These are phyloP conservation scores for Colletotrichum tofieldiae DNA, from an alignment of 2,329 filamentous ascomycete species.

Conservation along the genomic window DNA sequence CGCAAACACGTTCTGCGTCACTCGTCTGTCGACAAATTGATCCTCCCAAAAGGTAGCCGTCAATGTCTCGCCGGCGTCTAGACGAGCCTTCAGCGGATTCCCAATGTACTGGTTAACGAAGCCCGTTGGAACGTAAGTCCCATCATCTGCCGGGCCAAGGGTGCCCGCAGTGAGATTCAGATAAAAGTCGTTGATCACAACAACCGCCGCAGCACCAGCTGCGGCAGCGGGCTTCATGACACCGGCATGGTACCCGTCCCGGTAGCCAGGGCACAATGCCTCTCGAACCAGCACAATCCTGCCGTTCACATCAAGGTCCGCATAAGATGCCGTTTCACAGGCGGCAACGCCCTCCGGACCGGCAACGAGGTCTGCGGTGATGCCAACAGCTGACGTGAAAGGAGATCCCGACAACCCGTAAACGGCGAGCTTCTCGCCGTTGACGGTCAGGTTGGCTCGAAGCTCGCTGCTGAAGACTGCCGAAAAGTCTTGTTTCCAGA, in stretches of 20 bases:
- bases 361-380: slow-evolving; percentile 48
- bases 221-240: slow-evolving; percentile 50
- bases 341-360: slow-evolving; percentile 48
- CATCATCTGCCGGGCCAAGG: slow-evolving; percentile 47
- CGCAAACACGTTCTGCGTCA: slow-evolving; percentile 62
- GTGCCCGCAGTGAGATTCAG: slow-evolving; percentile 51
- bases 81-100: slow-evolving; percentile 48
- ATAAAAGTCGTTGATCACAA: slow-evolving; percentile 51
- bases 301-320: slow-evolving; percentile 46
- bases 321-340: slow-evolving; percentile 49
- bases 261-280: slow-evolving; percentile 49
- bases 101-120: slow-evolving; percentile 52
- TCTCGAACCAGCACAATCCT: slow-evolving; percentile 54
- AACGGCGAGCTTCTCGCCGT: slow-evolving; percentile 47
- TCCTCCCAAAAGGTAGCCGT: slow-evolving; percentile 55
- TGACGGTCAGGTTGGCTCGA: slow-evolving; percentile 43
- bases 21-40: slow-evolving; percentile 55
- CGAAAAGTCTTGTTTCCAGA: slow-evolving; percentile 52
- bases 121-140: slow-evolving; percentile 49
- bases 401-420: slow-evolving; percentile 52
- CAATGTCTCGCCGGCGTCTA: slow-evolving; percentile 53
- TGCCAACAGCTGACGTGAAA: slow-evolving; percentile 50
- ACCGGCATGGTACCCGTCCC: slow-evolving; percentile 49
- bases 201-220: slow-evolving; percentile 50
- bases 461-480: slow-evolving; percentile 47